phyloP scores from a whole-genome alignment of 352 stramenopile genomes.

The Globisporangium nunn region DNA sequence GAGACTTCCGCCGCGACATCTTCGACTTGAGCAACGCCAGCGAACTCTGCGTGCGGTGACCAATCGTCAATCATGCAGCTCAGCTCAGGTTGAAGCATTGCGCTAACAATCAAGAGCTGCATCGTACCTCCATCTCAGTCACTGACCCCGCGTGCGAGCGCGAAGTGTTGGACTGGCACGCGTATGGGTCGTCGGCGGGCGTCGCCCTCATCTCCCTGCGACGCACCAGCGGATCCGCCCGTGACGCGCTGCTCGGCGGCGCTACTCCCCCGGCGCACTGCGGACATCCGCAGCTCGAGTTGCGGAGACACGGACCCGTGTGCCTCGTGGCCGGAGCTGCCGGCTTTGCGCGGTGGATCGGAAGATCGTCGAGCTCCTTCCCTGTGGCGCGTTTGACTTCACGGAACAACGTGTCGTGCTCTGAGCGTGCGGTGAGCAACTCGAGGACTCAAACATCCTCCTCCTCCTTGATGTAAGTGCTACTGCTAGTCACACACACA shows the following conservation, averaged over 20 bases:
- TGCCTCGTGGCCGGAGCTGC: slow-evolving; percentile 10
- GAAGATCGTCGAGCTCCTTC: slow-evolving; percentile 55
- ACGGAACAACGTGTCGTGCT: slow-evolving; percentile 74
- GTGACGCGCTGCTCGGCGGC: not conserved
- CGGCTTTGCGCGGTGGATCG: slow-evolving; percentile 25
- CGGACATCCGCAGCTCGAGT: slow-evolving; percentile 63
- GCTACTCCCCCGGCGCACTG: slow-evolving; percentile 38
- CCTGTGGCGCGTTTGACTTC: slow-evolving; percentile 78
- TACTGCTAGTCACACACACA: too few relatives aligned
- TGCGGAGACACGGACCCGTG: slow-evolving; percentile 47
- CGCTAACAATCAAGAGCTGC: not conserved
- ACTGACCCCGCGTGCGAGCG: slow-evolving; percentile 14
- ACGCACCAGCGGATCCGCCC: slow-evolving; percentile 23
- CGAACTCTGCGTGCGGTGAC: slow-evolving; percentile 32
- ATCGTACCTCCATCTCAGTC: slow-evolving; percentile 48
- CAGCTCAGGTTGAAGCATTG: not conserved
- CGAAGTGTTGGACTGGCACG: slow-evolving; percentile 21
- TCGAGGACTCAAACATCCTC: not conserved
- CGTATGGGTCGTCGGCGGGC: slow-evolving; percentile 19
- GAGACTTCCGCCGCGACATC: slow-evolving; percentile 63
- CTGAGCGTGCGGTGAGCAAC: slow-evolving; percentile 32
- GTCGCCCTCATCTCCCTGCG: slow-evolving; percentile 25
- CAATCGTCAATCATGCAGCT: too few relatives aligned
- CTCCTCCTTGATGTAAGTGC: not conserved
- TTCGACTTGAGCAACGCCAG: slow-evolving; percentile 76